A percentile compares a stretch with the other conserved stretches of the same genome.
These are phyloP conservation scores for Pleurostoma richardsiae DNA, from an alignment of 2,329 filamentous ascomycete genomes.

Conservation along the genomic window DNA sequence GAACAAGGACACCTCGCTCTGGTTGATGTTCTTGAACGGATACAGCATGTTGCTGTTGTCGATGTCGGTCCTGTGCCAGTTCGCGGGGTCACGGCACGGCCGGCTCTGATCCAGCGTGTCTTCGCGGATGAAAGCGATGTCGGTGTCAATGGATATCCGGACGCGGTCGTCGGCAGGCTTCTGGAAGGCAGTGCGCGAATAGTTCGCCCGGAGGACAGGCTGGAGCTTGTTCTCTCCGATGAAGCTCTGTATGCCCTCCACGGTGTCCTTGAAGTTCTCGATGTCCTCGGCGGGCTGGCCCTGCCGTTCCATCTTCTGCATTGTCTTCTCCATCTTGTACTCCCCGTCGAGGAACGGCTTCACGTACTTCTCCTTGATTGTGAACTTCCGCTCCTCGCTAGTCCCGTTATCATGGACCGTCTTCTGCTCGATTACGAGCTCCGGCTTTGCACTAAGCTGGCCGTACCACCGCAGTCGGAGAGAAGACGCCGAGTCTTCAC, in stretches of 20 bases:
- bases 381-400: conserved; percentile 74
- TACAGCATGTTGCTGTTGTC: conserved; percentile 78
- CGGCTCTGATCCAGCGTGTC: conserved; percentile 72
- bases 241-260: conserved; percentile 74
- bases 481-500: conserved; percentile 70
- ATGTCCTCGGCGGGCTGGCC: conserved; percentile 63
- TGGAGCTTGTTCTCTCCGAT: conserved; percentile 72
- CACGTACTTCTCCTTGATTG: conserved; percentile 92
- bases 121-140: conserved; percentile 80
- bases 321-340: conserved; percentile 87
- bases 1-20: conserved; percentile 87
- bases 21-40: conserved; percentile 81
- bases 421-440: conserved; percentile 88
- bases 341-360: conserved; percentile 80
- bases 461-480: conserved; percentile 90
- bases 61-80: conserved; percentile 91
- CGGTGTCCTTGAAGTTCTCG: conserved; percentile 64
- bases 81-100: conserved; percentile 81
- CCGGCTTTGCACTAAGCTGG: conserved; percentile 70
- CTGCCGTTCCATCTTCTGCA: conserved; percentile 80
- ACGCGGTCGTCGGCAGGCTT: conserved; percentile 89
- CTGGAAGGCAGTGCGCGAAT: conserved; percentile 91
- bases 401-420: conserved; percentile 69
- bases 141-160: conserved; percentile 87
- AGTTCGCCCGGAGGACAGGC: conserved; percentile 86